phyloP scores from a whole-genome alignment of 2,329 filamentous ascomycete species.

The Xylariaceae sp. region DNA sequence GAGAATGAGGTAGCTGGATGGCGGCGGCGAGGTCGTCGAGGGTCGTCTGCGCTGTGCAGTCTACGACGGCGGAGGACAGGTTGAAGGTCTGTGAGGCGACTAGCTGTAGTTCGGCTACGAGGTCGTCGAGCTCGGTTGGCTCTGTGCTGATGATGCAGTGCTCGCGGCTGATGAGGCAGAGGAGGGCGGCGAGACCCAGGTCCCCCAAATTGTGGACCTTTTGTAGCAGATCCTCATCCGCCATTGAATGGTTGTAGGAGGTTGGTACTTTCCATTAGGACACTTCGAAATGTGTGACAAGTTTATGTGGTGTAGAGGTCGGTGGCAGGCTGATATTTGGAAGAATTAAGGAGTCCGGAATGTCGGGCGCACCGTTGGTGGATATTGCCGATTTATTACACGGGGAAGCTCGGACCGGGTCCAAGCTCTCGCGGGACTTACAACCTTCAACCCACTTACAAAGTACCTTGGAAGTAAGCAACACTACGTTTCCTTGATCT shows the following conservation, averaged over 20 bases:
- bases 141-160: conserved; percentile 87
- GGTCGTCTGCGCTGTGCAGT: conserved; percentile 73
- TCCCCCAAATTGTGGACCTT: conserved; percentile 81
- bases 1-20: conserved; percentile 54
- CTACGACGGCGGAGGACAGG: conserved; percentile 68
- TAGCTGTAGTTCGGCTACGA: conserved; percentile 74
- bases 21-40: conserved; percentile 79
- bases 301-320: too few relatives aligned
- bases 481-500: too few relatives aligned
- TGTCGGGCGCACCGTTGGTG: neutral
- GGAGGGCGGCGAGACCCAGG: conserved; percentile 81
- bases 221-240: conserved; percentile 62
- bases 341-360: neutral
- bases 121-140: conserved; percentile 60
- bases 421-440: neutral
- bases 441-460: too few relatives aligned
- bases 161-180: conserved; percentile 79
- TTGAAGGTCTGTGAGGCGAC: conserved; percentile 74
- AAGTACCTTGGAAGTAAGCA: too few relatives aligned
- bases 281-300: conserved; percentile 13
- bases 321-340: neutral
- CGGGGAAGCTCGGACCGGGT: neutral
- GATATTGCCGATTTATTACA: neutral
- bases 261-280: conserved; percentile 21
- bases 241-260: conserved; percentile 50